Base-by-base conservation (phyloP, 2,329 filamentous ascomycete species). In the Nothomitra cinnamomea region DNA sequence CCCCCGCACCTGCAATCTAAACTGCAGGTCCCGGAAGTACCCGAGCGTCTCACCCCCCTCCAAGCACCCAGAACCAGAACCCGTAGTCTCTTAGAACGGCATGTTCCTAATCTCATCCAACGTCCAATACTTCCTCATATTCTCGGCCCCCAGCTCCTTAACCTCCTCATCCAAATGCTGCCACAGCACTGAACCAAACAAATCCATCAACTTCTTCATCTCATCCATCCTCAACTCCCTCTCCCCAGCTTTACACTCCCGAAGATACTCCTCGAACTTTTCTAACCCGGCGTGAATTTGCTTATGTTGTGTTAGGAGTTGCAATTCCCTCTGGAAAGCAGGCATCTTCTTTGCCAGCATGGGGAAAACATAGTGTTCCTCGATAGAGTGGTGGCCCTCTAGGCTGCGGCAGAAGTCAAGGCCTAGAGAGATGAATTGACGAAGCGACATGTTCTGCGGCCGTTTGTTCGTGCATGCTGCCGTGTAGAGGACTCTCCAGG, bases 131-230 rank as follows among this genome's bases (percentile, higher is more conserved):
- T 73, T 79, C 60, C 86, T 75, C 88, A 95, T 94, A 64, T 90
- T 94, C 66, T 92, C 85, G 45, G 87, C 87, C 1, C 82, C 78
- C 32, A 95, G 66, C 59, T 84, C 77, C 65, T 73, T 70, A 6
- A 95, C 87, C 72, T 95, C 88, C 60, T 89, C 82, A 61, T 92
- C 85, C 56, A 95, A 69, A 72, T 95, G 88, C 62, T 70, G 71
- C 85, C 87, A 90, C 50, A 95, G 65, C 57, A 94, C 85, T 8
- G 72, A 71, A 10, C 85, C 85, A 78, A 89, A 95, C 3, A 66
- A 66, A 65, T 94, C 85, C 80, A 94, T 81, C 61, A 85, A 75
- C 36, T 66, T 70, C 69, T 80, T 83, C 65, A 95, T 64, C 61
- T 79, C 78, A 2, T 65, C 63, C 61, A 78, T 60, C 51, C 72